These are phyloP conservation scores for Phytopythium helicoides DNA, from an alignment of 352 stramenopile genomes.

Conservation along the genomic window DNA sequence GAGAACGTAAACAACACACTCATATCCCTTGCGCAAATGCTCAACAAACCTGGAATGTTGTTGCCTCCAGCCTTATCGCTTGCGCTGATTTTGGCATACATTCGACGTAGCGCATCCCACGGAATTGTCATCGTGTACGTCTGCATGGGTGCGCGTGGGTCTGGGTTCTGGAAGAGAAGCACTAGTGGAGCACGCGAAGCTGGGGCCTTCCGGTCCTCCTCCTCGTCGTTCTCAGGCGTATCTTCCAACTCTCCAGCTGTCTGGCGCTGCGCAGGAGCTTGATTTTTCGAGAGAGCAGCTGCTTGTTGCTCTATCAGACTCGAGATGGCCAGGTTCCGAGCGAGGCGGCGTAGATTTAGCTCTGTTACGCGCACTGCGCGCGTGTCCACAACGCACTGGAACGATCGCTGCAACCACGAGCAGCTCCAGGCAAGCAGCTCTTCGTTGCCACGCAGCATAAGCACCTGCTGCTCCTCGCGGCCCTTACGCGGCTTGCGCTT, in stretches of 20 bases:
- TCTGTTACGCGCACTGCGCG: conserved; percentile 46
- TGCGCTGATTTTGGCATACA: conserved; percentile 34
- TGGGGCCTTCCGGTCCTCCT: conserved; percentile 7
- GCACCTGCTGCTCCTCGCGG: conserved; percentile 47
- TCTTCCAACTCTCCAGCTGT: conserved; percentile 5
- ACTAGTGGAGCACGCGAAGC: conserved; percentile 29
- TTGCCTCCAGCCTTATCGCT: conserved; percentile 9
- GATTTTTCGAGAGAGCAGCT: not conserved
- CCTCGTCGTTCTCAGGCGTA: not conserved
- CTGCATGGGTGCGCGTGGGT: conserved; percentile 37
- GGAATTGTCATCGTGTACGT: conserved; percentile 64
- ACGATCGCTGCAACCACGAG: conserved; percentile 66
- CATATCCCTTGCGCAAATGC: conserved; percentile 1
- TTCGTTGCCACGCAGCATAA: conserved; percentile 58
- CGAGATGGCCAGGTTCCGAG: conserved; percentile 42
- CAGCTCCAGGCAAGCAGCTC: conserved; percentile 51
- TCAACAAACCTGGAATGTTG: conserved; percentile 25
- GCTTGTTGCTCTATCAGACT: conserved; percentile 25
- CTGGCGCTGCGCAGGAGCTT: conserved; percentile 2
- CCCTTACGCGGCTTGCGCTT: conserved; percentile 29
- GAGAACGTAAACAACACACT: not conserved
- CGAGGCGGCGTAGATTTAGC: conserved; percentile 49
- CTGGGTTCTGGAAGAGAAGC: conserved; percentile 46
- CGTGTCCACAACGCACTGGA: conserved; percentile 63
- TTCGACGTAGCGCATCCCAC: conserved; percentile 39